Evolutionary conservation across 495 filamentous ascomycete genomes (phyloP).

Genomic region (Amorphotheca resinae): DNA sequence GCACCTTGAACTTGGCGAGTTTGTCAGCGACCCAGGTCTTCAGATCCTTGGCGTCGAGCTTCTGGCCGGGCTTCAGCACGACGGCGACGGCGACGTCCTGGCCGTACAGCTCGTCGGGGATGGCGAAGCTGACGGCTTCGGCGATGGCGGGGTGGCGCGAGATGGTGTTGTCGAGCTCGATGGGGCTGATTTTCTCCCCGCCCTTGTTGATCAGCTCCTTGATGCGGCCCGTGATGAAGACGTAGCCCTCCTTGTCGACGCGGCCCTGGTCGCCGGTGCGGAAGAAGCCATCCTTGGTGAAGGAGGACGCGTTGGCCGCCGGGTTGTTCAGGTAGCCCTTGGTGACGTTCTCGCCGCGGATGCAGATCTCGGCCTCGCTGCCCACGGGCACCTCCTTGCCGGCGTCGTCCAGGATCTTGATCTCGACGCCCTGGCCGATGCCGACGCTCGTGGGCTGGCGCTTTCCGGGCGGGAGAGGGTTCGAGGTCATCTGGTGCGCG

Average conservation of each 20-base stretch:
- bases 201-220: slow-evolving; percentile 81
- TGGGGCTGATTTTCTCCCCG: slow-evolving; percentile 73
- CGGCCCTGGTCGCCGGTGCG: slow-evolving; percentile 76
- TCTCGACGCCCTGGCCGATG: slow-evolving; percentile 66
- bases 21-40: slow-evolving; percentile 52
- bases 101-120: slow-evolving; percentile 64
- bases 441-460: slow-evolving; percentile 71
- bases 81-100: slow-evolving; percentile 71
- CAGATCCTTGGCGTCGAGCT: slow-evolving; percentile 42
- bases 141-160: slow-evolving; percentile 52
- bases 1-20: slow-evolving; percentile 74
- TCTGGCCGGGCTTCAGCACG: slow-evolving; percentile 51
- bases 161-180: slow-evolving; percentile 72
- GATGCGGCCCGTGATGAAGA: slow-evolving; percentile 67
- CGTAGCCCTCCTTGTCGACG: slow-evolving; percentile 58
- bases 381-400: slow-evolving; percentile 51
- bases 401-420: slow-evolving; percentile 56
- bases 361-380: slow-evolving; percentile 64
- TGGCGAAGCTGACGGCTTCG: slow-evolving; percentile 73
- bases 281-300: slow-evolving; percentile 61
- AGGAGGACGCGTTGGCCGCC: slow-evolving; percentile 54
- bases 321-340: slow-evolving; percentile 74
- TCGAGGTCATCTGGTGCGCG: slow-evolving; percentile 81
- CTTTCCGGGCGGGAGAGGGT: slow-evolving; percentile 61
- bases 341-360: slow-evolving; percentile 68